Conservation (phyloP, 257 asterid species). For the Jacaranda copaia region DNA sequence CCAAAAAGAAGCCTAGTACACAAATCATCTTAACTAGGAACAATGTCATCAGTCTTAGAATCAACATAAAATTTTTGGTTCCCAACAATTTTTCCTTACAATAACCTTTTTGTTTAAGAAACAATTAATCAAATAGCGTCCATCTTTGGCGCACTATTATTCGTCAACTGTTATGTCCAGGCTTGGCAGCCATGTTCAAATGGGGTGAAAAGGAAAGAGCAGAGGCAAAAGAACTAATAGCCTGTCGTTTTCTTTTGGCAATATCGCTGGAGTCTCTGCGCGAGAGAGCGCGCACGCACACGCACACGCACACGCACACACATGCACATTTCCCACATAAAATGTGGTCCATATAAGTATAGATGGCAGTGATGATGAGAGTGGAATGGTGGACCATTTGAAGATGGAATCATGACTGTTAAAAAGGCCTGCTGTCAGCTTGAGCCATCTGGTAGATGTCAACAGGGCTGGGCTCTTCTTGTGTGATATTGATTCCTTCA, state of each 20-base stretch:
- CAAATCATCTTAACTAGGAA: not conserved
- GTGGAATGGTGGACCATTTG: conserved; percentile 44
- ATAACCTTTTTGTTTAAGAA: not conserved
- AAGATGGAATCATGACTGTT: not conserved
- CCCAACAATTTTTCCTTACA: not conserved
- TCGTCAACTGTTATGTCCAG: not conserved
- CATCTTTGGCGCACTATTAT: not conserved
- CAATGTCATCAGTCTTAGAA: not conserved
- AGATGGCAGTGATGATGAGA: conserved; percentile 31
- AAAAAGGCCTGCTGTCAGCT: conserved; percentile 3
- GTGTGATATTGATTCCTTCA: conserved; percentile 1
- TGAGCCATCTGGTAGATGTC: not conserved
- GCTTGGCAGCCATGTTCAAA: conserved; percentile 27
- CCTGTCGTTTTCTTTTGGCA: conserved; percentile 36
- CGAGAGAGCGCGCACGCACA: conserved; percentile 25
- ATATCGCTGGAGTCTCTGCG: conserved; percentile 32
- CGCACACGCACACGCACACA: conserved; percentile 25
- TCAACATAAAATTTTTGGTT: not conserved
- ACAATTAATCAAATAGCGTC: not conserved
- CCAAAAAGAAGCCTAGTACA: not conserved
- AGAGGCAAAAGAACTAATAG: conserved; percentile 2
- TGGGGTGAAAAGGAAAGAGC: conserved; percentile 38
- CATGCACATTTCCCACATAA: conserved; percentile 11
- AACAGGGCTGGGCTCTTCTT: not conserved
- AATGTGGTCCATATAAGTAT: conserved; percentile 45